Conservation (phyloP, 176 grass and related monocot species). For the Triticum turgidum region DNA sequence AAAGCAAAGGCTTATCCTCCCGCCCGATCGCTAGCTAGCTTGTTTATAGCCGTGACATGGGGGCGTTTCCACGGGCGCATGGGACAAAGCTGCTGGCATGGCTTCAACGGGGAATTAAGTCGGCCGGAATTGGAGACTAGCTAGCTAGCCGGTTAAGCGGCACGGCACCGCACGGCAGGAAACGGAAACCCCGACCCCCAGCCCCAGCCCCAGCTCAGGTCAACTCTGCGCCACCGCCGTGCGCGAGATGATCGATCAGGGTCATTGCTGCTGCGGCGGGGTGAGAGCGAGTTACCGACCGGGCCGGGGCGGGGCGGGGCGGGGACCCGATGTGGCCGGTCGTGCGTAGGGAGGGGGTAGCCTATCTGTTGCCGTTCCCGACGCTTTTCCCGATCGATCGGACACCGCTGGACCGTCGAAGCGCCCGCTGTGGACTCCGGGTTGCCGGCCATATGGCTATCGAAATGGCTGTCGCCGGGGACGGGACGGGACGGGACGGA, state of each 20-base stretch:
- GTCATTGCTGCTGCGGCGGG: not conserved
- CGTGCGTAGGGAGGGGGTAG: not conserved
- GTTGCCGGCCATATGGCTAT: not conserved
- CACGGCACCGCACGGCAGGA: not conserved
- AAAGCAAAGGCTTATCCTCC: not conserved
- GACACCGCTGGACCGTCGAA: not conserved
- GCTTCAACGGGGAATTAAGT: not conserved
- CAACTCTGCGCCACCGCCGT: not conserved
- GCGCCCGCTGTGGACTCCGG: no score
- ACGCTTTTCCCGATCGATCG: not conserved
- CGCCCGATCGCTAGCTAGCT: not conserved
- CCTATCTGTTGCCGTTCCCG: conserved; percentile 30
- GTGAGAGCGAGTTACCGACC: not conserved
- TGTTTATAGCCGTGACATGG: conserved; percentile 15
- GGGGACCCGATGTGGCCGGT: not conserved
- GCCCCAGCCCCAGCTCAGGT: not conserved
- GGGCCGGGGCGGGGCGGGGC: no score
- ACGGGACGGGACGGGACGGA: not conserved
- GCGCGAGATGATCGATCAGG: not conserved
- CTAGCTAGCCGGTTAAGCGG: not conserved
- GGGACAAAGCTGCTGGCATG: conserved; percentile 18
- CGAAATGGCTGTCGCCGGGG: not conserved
- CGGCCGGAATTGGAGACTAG: conserved; percentile 29
- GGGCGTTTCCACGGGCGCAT: not conserved
- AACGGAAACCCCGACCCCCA: not conserved